Conservation (phyloP, 768 basidiomycete species). For the Leucocoprinus leucothites region DNA sequence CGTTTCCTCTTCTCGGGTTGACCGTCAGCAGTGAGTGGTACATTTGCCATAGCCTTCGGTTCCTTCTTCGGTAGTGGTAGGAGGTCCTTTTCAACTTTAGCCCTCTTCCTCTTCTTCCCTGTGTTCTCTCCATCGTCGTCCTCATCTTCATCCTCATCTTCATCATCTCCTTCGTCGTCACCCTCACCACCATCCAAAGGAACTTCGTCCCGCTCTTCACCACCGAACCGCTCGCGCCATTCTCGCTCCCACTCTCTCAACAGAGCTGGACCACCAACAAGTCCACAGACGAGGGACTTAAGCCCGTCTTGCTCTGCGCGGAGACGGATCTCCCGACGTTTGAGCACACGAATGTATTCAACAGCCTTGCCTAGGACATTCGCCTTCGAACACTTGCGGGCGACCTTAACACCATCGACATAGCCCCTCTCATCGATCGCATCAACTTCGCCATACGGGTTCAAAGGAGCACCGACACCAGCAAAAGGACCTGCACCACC, state of each 20-base stretch:
- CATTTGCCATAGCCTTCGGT: conserved; percentile 27
- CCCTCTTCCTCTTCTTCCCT: conserved; percentile 62
- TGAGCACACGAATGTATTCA: conserved; percentile 88
- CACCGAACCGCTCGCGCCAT: conserved; percentile 73
- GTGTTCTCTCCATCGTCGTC: conserved; percentile 38
- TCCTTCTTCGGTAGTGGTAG: conserved; percentile 25
- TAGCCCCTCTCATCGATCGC: conserved; percentile 81
- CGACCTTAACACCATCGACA: conserved; percentile 90
- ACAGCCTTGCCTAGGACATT: conserved; percentile 88
- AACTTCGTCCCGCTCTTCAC: conserved; percentile 69
- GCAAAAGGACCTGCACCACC: neutral
- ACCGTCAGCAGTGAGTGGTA: conserved; percentile 18
- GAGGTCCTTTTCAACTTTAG: conserved; percentile 39
- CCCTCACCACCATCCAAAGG: conserved; percentile 45
- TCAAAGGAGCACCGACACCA: conserved; percentile 22
- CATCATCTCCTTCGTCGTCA: conserved; percentile 50
- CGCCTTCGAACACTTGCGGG: conserved; percentile 87
- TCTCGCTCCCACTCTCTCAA: conserved; percentile 74
- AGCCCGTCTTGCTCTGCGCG: conserved; percentile 75
- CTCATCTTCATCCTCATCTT: conserved; percentile 16
- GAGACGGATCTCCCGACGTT: conserved; percentile 70
- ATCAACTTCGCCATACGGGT: conserved; percentile 41
- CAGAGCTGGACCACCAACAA: conserved; percentile 72
- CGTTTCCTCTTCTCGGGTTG: conserved; percentile 80
- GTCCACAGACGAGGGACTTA: conserved; percentile 61